Evolutionary conservation across 176 grass and related monocot species (phyloP), one percentile per base, ranked within the genome.

Genomic region (Oryza punctata): DNA sequence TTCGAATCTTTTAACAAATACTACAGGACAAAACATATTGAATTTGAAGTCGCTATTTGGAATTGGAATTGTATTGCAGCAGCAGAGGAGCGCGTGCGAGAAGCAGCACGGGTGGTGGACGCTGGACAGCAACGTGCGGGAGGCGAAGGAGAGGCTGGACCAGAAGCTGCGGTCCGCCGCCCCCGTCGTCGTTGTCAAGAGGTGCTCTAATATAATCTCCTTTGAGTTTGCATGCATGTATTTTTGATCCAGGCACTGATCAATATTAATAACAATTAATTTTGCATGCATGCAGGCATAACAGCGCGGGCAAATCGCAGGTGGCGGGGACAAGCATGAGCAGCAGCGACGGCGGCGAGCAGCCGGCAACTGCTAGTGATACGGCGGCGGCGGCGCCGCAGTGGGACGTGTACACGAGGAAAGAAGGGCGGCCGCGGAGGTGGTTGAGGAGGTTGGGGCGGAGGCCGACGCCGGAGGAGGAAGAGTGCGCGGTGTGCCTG

Each of bases 71-170:
- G 8, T 38, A 8, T 38, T 38, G 37, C 37, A 38, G 37, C 40
- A 90, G 94, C 77, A 84, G 82, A 90, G 83, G 81, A 89, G 76
- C 37, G 37, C 59, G 29, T 72, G 81, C 70, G 81, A 84, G 70
- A 90, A 57, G 16, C 12, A 44, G 10, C 88, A 40, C 88, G 49
- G 60, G 81, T 63, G 49, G 49, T 89, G 87, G 81, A 65, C 25
- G 71, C 87, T 98, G 32, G 96, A 85, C 7, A 78, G 83, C 82
- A 88, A 78, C 65, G 93, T 87, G 67, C 63, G 87, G 76, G 91
- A 95, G 87, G 96, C 96, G 16, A 98, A 89, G 87, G 93, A 93
- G 87, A 82, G 96, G 89, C 33, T 98, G 80, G 93, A 98, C 71
- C 91, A 91, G 38, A 98, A 93, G 70, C 86, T 98, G 26, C 72